A percentile compares a stretch with the other conserved stretches of the same genome.
phyloP scores from a whole-genome alignment of 2,329 filamentous ascomycete genomes.

The Capronia americana region DNA sequence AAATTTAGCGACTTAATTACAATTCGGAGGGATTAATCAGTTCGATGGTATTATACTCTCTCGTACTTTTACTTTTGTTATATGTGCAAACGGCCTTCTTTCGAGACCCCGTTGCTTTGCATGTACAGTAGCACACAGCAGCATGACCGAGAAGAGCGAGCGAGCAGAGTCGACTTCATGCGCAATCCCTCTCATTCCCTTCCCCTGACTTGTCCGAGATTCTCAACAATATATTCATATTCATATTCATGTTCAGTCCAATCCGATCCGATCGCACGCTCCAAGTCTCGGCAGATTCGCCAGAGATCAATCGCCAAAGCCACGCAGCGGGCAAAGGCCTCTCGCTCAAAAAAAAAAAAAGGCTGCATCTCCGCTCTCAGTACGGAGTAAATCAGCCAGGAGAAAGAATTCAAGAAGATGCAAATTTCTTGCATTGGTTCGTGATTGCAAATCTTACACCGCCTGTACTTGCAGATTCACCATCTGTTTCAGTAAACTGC shows the following conservation, averaged over 20 bases:
- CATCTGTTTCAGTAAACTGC: conserved; percentile 37
- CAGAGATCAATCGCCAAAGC: background rate
- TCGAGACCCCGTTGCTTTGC: no score
- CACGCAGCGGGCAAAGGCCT: background rate
- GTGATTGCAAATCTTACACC: conserved; percentile 21
- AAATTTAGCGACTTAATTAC: no score
- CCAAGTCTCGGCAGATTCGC: background rate
- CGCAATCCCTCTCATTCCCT: background rate
- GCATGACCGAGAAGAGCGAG: background rate
- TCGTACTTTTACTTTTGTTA: no score
- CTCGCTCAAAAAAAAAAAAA: background rate
- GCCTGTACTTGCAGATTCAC: conserved; percentile 35
- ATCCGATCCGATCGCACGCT: background rate
- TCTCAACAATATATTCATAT: background rate
- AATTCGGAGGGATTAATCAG: no score
- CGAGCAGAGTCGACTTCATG: background rate
- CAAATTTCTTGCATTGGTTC: background rate
- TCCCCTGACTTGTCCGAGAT: background rate
- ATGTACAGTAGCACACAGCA: background rate
- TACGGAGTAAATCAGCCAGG: background rate
- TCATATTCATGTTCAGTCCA: background rate
- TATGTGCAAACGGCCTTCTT: no score
- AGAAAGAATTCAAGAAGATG: background rate
- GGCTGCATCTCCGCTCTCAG: background rate
- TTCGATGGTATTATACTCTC: no score